phyloP scores from a whole-genome alignment of 148 eudicot species.

The Cornus controversa region DNA sequence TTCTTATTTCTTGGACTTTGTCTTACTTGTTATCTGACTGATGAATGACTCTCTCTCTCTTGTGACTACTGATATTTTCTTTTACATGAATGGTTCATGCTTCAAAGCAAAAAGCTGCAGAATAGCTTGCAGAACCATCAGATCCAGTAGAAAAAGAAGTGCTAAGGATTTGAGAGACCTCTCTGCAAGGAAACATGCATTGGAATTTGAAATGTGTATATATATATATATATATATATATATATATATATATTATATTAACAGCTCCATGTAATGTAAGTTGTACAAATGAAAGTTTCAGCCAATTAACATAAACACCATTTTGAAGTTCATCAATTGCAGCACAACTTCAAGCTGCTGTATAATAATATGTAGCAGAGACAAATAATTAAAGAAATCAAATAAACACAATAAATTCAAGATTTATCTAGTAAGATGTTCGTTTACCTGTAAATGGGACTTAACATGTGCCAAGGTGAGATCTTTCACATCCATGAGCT shows the following conservation, averaged over 20 bases:
- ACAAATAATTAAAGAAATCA: not conserved
- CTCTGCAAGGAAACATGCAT: conserved; percentile 21
- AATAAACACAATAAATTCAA: no score
- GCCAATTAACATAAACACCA: not conserved
- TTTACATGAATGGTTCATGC: conserved; percentile 18
- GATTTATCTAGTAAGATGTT: not conserved
- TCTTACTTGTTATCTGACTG: conserved; percentile 26
- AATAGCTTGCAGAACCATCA: conserved; percentile 38
- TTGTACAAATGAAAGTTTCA: conserved; percentile 6
- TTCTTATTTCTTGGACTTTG: conserved; percentile 38
- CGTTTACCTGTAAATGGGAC: conserved; percentile 87
- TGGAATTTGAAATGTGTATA: conserved; percentile 42
- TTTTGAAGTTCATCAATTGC: not conserved
- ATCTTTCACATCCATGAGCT: conserved; percentile 99
- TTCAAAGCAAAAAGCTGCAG: conserved; percentile 33
- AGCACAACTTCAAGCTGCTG: not conserved
- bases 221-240: no score
- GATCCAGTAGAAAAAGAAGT: conserved; percentile 41
- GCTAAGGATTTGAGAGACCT: conserved; percentile 16
- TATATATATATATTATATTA: not conserved
- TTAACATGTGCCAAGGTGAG: conserved; percentile 97
- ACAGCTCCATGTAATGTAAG: conserved; percentile 1
- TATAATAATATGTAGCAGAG: not conserved
- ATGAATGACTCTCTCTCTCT: conserved; percentile 15
- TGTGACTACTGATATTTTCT: not conserved